Evolutionary conservation across 2,329 filamentous ascomycete genomes (phyloP).

Genomic region (Bimuria novae-zelandiae): DNA sequence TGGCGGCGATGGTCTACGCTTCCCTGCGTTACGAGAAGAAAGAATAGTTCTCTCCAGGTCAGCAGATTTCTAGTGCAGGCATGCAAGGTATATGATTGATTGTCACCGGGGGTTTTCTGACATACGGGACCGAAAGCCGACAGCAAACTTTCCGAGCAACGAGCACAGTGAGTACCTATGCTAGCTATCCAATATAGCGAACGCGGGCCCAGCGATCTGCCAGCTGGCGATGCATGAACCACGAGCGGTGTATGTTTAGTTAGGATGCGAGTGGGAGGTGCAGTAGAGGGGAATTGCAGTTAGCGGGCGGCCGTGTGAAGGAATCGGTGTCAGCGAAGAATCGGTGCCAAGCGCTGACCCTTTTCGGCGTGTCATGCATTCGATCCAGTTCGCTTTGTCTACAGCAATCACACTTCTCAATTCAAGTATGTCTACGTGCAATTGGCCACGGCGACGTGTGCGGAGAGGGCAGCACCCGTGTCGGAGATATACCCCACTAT

Average conservation of each 20-base stretch:
- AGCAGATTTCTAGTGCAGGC: background rate
- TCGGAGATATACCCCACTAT: conserved; percentile 2
- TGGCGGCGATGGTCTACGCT: conserved; percentile 64
- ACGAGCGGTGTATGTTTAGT: too few species aligned
- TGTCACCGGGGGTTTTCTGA: background rate
- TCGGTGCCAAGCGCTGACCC: conserved; percentile 14
- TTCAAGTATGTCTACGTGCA: too few species aligned
- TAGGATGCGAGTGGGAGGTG: background rate
- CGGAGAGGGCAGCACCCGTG: background rate
- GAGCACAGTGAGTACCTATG: conserved; percentile 8
- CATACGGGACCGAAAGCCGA: conserved; percentile 27
- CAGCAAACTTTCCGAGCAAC: conserved; percentile 15
- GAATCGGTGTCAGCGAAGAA: conserved; percentile 15
- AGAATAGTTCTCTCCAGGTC: conserved; percentile 1
- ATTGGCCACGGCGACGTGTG: background rate
- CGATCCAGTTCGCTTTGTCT: background rate
- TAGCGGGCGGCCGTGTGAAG: too few species aligned
- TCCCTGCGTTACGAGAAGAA: conserved; percentile 3
- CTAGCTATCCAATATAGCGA: conserved; percentile 51
- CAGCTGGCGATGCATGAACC: conserved; percentile 60
- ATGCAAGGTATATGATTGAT: background rate
- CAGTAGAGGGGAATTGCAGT: background rate
- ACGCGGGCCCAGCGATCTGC: conserved; percentile 56
- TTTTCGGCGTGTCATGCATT: background rate
- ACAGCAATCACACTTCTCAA: too few species aligned